These are phyloP conservation scores for Lentinula edodes DNA, from an alignment of 768 basidiomycete species.

Conservation along the genomic window DNA sequence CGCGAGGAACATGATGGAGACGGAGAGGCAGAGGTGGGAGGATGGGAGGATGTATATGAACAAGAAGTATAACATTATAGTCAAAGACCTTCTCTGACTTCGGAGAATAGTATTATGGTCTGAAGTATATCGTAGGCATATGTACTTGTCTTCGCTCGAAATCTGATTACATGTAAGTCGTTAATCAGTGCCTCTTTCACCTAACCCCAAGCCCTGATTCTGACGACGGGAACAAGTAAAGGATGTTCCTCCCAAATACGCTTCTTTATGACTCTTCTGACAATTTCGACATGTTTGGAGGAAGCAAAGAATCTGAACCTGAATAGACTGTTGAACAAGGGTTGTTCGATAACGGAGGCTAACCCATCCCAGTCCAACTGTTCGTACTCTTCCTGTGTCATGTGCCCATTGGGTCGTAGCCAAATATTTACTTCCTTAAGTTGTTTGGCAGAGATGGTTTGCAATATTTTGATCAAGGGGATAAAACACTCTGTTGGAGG, in stretches of 20 bases:
- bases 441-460: not conserved
- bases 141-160: too few species aligned
- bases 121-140: not conserved
- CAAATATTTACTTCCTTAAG: not conserved
- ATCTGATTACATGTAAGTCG: too few species aligned
- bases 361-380: not conserved
- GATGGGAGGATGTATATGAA: constrained; percentile 57
- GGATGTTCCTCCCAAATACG: not conserved
- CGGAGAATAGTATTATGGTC: not conserved
- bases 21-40: constrained; percentile 41
- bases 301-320: not conserved
- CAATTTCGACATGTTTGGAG: not conserved
- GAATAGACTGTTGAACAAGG: not conserved
- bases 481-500: not conserved
- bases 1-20: constrained; percentile 27
- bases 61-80: constrained; percentile 50
- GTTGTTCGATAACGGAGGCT: not conserved
- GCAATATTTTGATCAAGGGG: not conserved
- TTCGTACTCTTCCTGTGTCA: not conserved
- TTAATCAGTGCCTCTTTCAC: not conserved
- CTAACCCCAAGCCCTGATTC: not conserved
- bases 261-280: not conserved
- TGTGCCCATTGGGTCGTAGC: not conserved
- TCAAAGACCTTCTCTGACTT: too few species aligned
- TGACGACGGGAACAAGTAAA: not conserved